Base-by-base conservation (phyloP, 2,329 filamentous ascomycete species). In the Paradendryphiella salina region DNA sequence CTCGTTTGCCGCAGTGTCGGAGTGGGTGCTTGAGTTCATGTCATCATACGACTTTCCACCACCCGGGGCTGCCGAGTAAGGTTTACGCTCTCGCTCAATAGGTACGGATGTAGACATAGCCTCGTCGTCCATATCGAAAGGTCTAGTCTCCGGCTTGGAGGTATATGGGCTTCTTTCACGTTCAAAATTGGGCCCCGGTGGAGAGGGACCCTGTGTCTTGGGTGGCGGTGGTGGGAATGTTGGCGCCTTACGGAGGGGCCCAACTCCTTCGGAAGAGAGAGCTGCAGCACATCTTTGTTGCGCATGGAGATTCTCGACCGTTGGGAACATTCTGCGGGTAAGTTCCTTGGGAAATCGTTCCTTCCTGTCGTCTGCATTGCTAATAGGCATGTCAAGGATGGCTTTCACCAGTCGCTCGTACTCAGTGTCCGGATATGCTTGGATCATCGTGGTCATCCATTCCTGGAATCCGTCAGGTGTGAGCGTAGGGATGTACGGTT, bases 301-400 rank as follows among this genome's bases (percentile, higher is more conserved):
- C 0, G 82, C 76, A 26, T 81, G 75, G 0, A 79, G 63, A 58
- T 90, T 83, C 1, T 81, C 77, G 6, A 73, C 70, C 0, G 76
- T 75, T 0, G 90, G 90, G 32, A 96, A 82, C 3, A 94, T 77
- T 43, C 87, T 81, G 33, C 90, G 80, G 1, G 89, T 86, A 2
- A 96, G 79, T 60, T 91, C 86, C 57, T 89, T 90, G 0, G 90
- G 91, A 46, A 95, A 86, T 2, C 88, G 79, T 70, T 92, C 88
- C 9, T 82, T 84, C 56, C 80, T 82, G 39, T 87, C 82, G 46
- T 80, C 77, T 0, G 84, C 79, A 46, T 86, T 84, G 62, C 70
- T 85, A 61, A 95, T 87, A 0, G 89, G 87, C 72, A 92, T 83
- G 36, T 86, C 81, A 3, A 84, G 71, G 3, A 92, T 82, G 17